phyloP scores from a whole-genome alignment of 306 rosid genomes.

The Gynostemma pentaphyllum region DNA sequence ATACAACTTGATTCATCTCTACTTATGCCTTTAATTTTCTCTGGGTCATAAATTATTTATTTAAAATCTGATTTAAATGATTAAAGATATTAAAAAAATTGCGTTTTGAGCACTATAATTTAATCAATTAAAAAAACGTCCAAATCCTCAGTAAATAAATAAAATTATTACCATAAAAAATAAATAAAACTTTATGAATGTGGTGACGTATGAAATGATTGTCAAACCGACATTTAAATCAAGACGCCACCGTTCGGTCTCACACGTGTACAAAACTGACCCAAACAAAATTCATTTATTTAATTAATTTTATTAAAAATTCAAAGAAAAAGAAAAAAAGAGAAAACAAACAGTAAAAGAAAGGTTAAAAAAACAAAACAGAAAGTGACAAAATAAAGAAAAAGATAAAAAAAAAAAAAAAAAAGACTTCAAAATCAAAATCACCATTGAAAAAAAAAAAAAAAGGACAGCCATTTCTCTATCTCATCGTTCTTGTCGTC shows the following conservation, averaged over 20 bases:
- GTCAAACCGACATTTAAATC: slow-evolving; percentile 13
- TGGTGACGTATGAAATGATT: too few species aligned
- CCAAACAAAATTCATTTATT: neutral
- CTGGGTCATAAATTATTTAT: too few species aligned
- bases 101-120: too few species aligned
- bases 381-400: neutral
- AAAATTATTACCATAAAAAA: neutral
- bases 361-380: neutral
- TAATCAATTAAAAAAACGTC: too few species aligned
- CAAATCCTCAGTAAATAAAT: too few species aligned
- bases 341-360: too few species aligned
- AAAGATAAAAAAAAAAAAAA: neutral
- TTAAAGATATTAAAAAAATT: too few species aligned
- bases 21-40: too few species aligned
- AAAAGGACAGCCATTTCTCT: slow-evolving; percentile 10
- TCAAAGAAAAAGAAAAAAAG: neutral
- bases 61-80: too few species aligned
- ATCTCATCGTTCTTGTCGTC: slow-evolving; percentile 10
- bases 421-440: slow-evolving; percentile 1
- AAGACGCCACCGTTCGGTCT: slow-evolving; percentile 11
- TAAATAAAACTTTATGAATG: neutral
- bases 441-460: neutral
- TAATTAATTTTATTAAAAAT: neutral
- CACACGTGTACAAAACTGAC: slow-evolving; percentile 7
- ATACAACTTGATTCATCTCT: too few species aligned